A percentile compares a stretch with the other conserved stretches of the same genome.
phyloP scores from a whole-genome alignment of 306 rosid genomes.

The Comarum palustre region DNA sequence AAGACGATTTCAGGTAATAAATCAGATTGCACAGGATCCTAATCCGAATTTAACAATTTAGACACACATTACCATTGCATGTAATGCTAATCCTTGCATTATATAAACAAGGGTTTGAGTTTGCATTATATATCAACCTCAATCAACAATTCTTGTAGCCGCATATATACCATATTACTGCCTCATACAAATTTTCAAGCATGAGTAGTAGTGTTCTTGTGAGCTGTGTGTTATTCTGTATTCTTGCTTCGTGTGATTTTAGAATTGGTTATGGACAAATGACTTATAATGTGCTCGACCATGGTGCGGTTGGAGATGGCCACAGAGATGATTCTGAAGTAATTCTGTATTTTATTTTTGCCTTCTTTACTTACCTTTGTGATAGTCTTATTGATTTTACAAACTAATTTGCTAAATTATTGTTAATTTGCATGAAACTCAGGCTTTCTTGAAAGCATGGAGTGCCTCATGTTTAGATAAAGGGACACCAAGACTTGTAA shows the following conservation, averaged over 20 bases:
- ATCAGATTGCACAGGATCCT: background rate
- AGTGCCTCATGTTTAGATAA: constrained; percentile 27
- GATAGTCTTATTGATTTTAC: background rate
- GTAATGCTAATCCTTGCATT: background rate
- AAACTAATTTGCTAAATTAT: background rate
- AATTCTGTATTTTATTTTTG: background rate
- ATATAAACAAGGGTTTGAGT: background rate
- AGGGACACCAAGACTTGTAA: constrained; percentile 17
- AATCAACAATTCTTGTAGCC: background rate
- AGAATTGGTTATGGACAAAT: background rate
- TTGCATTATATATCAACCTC: background rate
- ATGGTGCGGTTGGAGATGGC: constrained; percentile 3
- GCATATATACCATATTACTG: background rate
- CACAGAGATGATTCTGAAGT: background rate
- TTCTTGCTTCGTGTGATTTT: background rate
- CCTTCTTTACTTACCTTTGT: background rate
- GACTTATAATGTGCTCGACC: background rate
- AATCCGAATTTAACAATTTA: background rate
- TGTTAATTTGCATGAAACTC: background rate
- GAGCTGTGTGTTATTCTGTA: background rate
- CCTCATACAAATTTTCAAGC: background rate
- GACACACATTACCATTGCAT: background rate
- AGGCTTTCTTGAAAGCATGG: constrained; percentile 44
- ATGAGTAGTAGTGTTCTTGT: background rate
- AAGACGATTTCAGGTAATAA: background rate